phyloP scores from a whole-genome alignment of 1,284 basidiomycete genomes.

The Malassezia yamatoensis region DNA sequence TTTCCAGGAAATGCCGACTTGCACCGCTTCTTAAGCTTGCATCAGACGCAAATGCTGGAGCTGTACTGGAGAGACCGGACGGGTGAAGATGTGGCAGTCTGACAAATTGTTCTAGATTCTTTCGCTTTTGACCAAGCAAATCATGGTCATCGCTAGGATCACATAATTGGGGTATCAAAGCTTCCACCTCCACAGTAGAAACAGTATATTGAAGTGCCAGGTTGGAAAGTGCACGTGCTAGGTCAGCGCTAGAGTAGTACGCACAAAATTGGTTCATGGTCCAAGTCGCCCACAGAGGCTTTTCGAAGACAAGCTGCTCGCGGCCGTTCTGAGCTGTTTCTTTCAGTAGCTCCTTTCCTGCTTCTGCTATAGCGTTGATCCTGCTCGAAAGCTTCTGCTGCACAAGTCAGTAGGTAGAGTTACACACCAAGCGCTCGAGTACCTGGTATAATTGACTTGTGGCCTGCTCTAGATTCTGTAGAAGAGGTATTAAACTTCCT shows the following conservation, averaged over 20 bases:
- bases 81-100: constrained; percentile 27
- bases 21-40: constrained; percentile 5
- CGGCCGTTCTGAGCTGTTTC: constrained; percentile 26
- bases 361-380: constrained; percentile 22
- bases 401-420: neutral
- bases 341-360: constrained; percentile 18
- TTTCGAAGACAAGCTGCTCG: constrained; percentile 23
- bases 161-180: constrained; percentile 7
- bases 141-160: neutral
- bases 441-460: constrained; percentile 10
- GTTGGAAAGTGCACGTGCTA: neutral
- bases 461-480: constrained; percentile 11
- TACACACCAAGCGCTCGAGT: constrained; percentile 24
- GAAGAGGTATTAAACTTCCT: constrained; percentile 3
- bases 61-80: constrained; percentile 15
- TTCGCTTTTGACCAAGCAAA: constrained; percentile 1
- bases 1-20: constrained; percentile 28
- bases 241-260: constrained; percentile 1
- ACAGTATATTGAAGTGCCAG: constrained; percentile 11
- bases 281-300: constrained; percentile 39
- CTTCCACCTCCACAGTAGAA: constrained; percentile 5
- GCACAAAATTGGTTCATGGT: constrained; percentile 32
- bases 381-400: constrained; percentile 23
- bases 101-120: constrained; percentile 25
- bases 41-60: constrained; percentile 12